Percentiles rank a stretch among this genome's conserved stretches.
Evolutionary conservation across 139 green algal genomes (phyloP).

Genomic region (Chlamydomonas asymmetrica): DNA sequence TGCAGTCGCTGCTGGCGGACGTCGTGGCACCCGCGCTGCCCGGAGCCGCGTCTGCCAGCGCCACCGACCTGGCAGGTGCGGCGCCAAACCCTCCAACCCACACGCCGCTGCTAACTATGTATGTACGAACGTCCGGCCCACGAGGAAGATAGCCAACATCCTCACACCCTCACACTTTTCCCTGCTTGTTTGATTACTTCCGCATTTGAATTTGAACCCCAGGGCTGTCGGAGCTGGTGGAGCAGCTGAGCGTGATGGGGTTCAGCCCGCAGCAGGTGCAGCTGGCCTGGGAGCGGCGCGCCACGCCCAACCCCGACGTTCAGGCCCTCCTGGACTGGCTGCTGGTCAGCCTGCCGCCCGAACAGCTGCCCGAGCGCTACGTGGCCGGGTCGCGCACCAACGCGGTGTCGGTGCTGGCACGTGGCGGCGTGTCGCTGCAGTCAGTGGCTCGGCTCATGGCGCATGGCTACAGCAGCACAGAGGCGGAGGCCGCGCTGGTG

Average conservation of each 20-base stretch:
- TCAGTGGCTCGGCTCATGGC: slow-evolving; percentile 23
- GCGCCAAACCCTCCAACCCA: slow-evolving; percentile 1
- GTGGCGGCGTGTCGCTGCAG: background rate
- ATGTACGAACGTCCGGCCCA: too few species aligned
- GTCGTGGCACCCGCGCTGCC: background rate
- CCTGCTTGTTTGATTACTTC: too few species aligned
- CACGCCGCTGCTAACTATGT: too few species aligned
- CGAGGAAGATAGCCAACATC: too few species aligned
- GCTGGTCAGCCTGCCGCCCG: slow-evolving; percentile 61
- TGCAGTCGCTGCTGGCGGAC: slow-evolving; percentile 47
- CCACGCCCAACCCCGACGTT: slow-evolving; percentile 3
- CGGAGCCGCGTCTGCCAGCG: too few species aligned
- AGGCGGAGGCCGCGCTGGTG: slow-evolving; percentile 43
- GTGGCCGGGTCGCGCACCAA: slow-evolving; percentile 18
- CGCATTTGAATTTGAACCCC: background rate
- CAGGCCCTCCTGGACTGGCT: slow-evolving; percentile 75
- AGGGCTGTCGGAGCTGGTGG: slow-evolving; percentile 2
- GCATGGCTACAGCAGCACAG: slow-evolving; percentile 49
- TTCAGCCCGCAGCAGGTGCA: slow-evolving; percentile 48
- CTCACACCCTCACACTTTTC: too few species aligned
- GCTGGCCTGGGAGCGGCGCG: slow-evolving; percentile 6
- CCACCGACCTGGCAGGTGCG: background rate
- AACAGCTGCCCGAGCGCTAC: slow-evolving; percentile 60
- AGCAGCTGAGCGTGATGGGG: slow-evolving; percentile 43
- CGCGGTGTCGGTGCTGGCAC: slow-evolving; percentile 9